Evolutionary conservation across 805 yeast genomes (phyloP).

Genomic region (Barnettozyma siamensis): DNA sequence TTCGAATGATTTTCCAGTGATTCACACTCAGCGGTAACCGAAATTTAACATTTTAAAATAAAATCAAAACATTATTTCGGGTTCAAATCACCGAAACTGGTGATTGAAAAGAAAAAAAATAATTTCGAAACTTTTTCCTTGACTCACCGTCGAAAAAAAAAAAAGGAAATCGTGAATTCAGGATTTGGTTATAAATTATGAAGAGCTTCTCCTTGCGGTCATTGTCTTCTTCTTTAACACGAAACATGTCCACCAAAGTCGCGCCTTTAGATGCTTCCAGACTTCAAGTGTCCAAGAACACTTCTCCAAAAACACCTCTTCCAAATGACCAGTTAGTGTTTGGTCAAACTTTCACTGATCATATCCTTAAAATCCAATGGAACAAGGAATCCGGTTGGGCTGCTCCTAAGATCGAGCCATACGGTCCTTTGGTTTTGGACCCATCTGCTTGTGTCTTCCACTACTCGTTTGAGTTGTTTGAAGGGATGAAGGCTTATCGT

Average conservation of each 20-base stretch:
- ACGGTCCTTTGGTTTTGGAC: conserved; percentile 67
- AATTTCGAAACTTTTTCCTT: too few relatives aligned
- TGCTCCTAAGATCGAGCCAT: conserved; percentile 83
- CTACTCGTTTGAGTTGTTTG: conserved; percentile 91
- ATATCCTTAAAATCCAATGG: conserved; percentile 89
- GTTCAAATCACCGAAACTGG: background rate
- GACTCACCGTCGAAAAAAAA: too few relatives aligned
- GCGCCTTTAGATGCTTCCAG: conserved; percentile 52
- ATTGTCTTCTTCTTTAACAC: background rate
- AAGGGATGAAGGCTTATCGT: conserved; percentile 91
- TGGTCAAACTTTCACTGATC: conserved; percentile 76
- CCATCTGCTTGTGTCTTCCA: conserved; percentile 91
- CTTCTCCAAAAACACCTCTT: conserved; percentile 46
- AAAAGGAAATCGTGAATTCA: too few relatives aligned
- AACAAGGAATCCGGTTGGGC: conserved; percentile 74
- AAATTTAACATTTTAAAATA: too few relatives aligned
- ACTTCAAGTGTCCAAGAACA: conserved; percentile 41
- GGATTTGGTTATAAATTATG: too few relatives aligned
- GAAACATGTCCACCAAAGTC: conserved; percentile 23
- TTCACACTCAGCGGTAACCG: too few relatives aligned
- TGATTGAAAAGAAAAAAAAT: too few relatives aligned
- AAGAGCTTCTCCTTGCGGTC: background rate
- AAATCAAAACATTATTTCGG: too few relatives aligned
- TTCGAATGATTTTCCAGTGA: too few relatives aligned
- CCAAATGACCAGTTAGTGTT: conserved; percentile 62